Evolutionary conservation across 306 rosid species (phyloP).

Genomic region (Dicorynia guianensis): DNA sequence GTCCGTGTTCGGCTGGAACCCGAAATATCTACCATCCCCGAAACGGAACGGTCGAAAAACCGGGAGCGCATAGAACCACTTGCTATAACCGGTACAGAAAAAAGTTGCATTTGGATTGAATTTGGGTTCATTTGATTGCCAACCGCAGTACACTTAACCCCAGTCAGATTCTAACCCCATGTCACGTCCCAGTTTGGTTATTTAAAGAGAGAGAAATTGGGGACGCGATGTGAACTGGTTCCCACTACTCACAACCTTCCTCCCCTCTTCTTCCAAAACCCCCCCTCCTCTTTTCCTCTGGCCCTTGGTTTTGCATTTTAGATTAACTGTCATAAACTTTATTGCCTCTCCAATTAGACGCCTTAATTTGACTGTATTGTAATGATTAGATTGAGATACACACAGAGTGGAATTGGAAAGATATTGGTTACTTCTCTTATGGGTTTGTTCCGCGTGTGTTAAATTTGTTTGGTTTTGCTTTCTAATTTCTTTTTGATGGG

Average conservation of each 20-base stretch:
- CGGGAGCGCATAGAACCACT: slow-evolving; percentile 35
- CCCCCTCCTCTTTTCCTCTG: neutral
- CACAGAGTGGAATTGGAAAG: neutral
- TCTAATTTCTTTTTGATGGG: slow-evolving; percentile 51
- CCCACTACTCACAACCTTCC: slow-evolving; percentile 21
- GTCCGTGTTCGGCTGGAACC: neutral
- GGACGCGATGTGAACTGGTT: slow-evolving; percentile 55
- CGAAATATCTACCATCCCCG: slow-evolving; percentile 9
- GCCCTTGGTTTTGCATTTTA: slow-evolving; percentile 32
- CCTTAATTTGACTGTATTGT: slow-evolving; percentile 30
- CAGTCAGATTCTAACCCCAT: slow-evolving; percentile 68
- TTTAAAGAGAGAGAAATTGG: slow-evolving; percentile 52
- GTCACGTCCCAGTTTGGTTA: slow-evolving; percentile 54
- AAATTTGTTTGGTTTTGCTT: slow-evolving; percentile 31
- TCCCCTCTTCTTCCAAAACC: neutral
- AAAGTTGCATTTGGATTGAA: slow-evolving; percentile 64
- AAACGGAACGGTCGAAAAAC: slow-evolving; percentile 54
- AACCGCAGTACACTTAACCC: slow-evolving; percentile 62
- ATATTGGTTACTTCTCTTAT: slow-evolving; percentile 19
- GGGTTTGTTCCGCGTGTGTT: slow-evolving; percentile 27
- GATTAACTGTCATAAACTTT: slow-evolving; percentile 39
- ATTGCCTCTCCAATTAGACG: neutral
- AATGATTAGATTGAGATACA: slow-evolving; percentile 52
- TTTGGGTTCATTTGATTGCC: slow-evolving; percentile 65
- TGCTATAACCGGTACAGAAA: slow-evolving; percentile 45